Evolutionary conservation across 768 basidiomycete species (phyloP), one percentile per base, ranked within the genome.

Genomic region (Kwoniella heveanensis): DNA sequence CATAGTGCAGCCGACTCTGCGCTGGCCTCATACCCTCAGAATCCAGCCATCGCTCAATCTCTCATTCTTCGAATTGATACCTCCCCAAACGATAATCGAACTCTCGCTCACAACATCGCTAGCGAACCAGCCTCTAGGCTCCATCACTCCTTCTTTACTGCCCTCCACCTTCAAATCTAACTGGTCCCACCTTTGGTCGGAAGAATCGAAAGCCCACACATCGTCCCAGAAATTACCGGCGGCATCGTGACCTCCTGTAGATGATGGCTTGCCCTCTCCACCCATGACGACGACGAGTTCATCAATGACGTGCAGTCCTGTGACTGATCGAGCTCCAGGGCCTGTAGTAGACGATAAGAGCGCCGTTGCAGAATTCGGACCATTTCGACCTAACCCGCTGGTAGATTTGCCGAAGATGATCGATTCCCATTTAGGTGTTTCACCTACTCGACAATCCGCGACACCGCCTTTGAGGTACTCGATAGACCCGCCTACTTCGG

Each of bases 121-220:
- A 1, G 80, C 73, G 67, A 85, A 83, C 83, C 85, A 85, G 0
- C 84, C 84, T 17, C 83, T 64, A n/a, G 59, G 62, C 46, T 54
- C 51, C 51, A 51, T 50, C 19, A 13, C 26, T n/a, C 8, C 15
- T 44, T 9, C 17, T 9, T 19, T 17, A 8, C 19, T 44, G 39
- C 17, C 39, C 39, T 44, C 19, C 39, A 44, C 19, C 8, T 44
- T 24, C 32, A 46, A 2, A 10, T 19, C 53, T 50, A 25, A 64
- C 65, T 30, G 56, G 51, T 19, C 25, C 58, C 29, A 65, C 49
- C 27, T 60, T 46, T 50, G 59, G 19, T 19, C 37, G 2, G 26
- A n/a, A 3, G 52, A 61, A 19, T 62, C 44, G 25, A 62, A 70
- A 13, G 57, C 30, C 68, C 68, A 73, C 2, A 70, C 58, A 49